Evolutionary conservation across 257 asterid species (phyloP).

Genomic region (Forsythia viridissima): DNA sequence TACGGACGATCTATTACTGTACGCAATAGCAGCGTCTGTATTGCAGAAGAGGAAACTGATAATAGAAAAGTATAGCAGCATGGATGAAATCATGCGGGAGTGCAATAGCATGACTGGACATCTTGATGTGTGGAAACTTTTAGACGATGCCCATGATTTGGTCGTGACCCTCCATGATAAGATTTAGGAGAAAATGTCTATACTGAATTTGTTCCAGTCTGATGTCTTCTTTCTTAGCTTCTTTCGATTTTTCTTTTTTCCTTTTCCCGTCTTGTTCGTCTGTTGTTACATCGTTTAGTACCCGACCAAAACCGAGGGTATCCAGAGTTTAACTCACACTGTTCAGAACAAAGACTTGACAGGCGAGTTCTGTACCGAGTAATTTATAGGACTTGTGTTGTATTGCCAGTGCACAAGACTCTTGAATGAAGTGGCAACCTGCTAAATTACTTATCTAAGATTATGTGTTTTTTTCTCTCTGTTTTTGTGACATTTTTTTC

Average conservation of each 20-base stretch:
- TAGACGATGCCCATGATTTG: constrained; percentile 87
- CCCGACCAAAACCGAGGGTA: constrained; percentile 16
- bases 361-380: constrained; percentile 21
- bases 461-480: no score
- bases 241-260: background rate
- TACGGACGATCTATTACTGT: constrained; percentile 74
- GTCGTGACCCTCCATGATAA: constrained; percentile 76
- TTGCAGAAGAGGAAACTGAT: constrained; percentile 78
- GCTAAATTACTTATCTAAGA: constrained; percentile 18
- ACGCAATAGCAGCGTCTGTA: constrained; percentile 86
- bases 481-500: no score
- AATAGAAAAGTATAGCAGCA: constrained; percentile 75
- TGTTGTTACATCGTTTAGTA: constrained; percentile 18
- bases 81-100: constrained; percentile 88
- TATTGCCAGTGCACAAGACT: constrained; percentile 48
- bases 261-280: background rate
- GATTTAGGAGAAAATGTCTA: constrained; percentile 40
- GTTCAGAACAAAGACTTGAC: constrained; percentile 13
- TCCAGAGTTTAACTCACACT: constrained; percentile 3
- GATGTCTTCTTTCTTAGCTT: background rate
- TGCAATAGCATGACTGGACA: constrained; percentile 89
- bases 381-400: constrained; percentile 20
- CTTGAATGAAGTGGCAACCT: constrained; percentile 50
- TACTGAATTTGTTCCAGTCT: background rate
- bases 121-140: constrained; percentile 80